Conservation (phyloP, 2,329 filamentous ascomycete genomes). For the Phyllosticta ampelicida region DNA sequence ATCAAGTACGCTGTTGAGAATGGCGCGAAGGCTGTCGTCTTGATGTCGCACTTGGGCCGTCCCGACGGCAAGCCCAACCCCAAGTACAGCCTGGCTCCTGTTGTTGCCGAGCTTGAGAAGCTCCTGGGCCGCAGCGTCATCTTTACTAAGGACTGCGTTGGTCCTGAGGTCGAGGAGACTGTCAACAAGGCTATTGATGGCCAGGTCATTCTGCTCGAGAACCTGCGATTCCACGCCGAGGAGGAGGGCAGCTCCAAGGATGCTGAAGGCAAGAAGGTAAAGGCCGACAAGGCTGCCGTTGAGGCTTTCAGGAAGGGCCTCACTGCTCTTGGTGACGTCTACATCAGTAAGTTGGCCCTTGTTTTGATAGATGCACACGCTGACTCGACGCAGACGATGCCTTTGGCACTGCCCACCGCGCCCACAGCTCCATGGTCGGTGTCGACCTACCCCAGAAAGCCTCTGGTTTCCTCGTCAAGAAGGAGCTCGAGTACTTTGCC, state of each 20-base stretch:
- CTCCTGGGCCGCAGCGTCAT: slow-evolving; percentile 73
- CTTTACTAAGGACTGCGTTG: slow-evolving; percentile 85
- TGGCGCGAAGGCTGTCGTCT: slow-evolving; percentile 81
- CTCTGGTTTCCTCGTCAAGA: slow-evolving; percentile 98
- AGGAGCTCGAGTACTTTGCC: slow-evolving; percentile 99
- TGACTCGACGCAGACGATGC: slow-evolving; percentile 62
- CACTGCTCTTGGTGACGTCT: slow-evolving; percentile 89
- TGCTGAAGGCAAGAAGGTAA: slow-evolving; percentile 89
- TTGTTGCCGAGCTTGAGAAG: slow-evolving; percentile 86
- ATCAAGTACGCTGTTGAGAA: slow-evolving; percentile 90
- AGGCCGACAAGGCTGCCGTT: slow-evolving; percentile 90
- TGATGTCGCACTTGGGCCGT: slow-evolving; percentile 98
- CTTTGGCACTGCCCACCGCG: slow-evolving; percentile 96
- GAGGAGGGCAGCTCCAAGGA: slow-evolving; percentile 97
- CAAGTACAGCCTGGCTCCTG: slow-evolving; percentile 92
- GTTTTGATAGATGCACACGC: slow-evolving; percentile 11
- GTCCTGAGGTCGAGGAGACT: slow-evolving; percentile 76
- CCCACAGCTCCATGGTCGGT: slow-evolving; percentile 98
- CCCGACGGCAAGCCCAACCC: slow-evolving; percentile 80
- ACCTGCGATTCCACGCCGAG: slow-evolving; percentile 95
- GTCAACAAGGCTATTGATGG: slow-evolving; percentile 75
- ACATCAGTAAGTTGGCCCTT: slow-evolving; percentile 62
- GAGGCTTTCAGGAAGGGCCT: slow-evolving; percentile 90
- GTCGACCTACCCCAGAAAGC: slow-evolving; percentile 93
- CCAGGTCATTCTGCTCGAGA: slow-evolving; percentile 85